phyloP scores from a whole-genome alignment of 2,329 filamentous ascomycete genomes.

The Curvularia sp. region DNA sequence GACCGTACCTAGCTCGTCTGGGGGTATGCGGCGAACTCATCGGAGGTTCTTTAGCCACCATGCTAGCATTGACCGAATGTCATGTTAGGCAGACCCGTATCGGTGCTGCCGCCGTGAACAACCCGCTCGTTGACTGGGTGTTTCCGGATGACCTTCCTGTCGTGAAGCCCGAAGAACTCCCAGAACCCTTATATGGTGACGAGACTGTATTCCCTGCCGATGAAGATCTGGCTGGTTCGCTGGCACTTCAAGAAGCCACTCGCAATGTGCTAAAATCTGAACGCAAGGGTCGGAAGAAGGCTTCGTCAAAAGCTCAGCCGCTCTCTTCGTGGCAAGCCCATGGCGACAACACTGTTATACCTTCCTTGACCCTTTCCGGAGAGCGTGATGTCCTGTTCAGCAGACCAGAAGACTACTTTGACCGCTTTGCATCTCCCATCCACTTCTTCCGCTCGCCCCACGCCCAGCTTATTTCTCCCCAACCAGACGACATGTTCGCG shows the following conservation, averaged over 20 bases:
- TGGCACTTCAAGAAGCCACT: constrained; percentile 14
- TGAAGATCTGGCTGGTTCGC: constrained; percentile 33
- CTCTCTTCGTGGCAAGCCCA: constrained; percentile 39
- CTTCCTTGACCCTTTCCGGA: constrained; percentile 37
- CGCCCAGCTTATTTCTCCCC: constrained; percentile 35
- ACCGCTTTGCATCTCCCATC: constrained; percentile 59
- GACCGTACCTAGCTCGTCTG: constrained; percentile 42
- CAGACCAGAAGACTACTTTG: constrained; percentile 54
- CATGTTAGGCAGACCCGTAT: constrained; percentile 50
- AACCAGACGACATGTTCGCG: constrained; percentile 36
- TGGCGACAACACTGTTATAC: constrained; percentile 37
- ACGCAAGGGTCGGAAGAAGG: constrained; percentile 23
- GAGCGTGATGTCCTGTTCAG: constrained; percentile 52
- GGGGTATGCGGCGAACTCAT: constrained; percentile 58
- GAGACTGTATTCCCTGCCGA: constrained; percentile 43
- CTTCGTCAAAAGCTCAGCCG: constrained; percentile 26
- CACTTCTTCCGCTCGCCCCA: constrained; percentile 59
- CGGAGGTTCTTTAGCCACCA: constrained; percentile 57
- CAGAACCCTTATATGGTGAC: constrained; percentile 40
- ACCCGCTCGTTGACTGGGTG: constrained; percentile 59
- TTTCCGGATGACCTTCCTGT: constrained; percentile 46
- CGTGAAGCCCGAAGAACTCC: constrained; percentile 29
- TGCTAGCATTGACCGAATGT: constrained; percentile 60
- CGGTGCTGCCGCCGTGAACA: constrained; percentile 55
- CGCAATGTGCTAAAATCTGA: constrained; percentile 13